These are phyloP conservation scores for Lepidopterella palustris DNA, from an alignment of 495 filamentous ascomycete genomes.

Conservation along the genomic window DNA sequence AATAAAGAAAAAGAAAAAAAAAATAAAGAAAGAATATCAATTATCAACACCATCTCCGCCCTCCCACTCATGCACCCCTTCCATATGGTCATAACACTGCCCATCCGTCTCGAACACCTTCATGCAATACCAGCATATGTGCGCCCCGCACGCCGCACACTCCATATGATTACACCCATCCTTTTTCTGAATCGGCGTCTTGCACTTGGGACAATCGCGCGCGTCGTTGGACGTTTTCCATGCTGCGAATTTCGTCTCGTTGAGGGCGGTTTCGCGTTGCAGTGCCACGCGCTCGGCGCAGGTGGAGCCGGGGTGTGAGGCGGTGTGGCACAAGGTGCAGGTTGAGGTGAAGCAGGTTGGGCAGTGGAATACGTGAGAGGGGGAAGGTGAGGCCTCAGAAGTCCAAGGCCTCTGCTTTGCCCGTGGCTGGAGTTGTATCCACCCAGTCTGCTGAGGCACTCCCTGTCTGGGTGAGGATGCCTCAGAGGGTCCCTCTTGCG, in stretches of 20 bases:
- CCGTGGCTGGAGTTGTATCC: too few relatives aligned
- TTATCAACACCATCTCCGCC: too few relatives aligned
- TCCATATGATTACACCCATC: constrained; percentile 28
- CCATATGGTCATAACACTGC: constrained; percentile 19
- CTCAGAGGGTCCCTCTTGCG: too few relatives aligned
- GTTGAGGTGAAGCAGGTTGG: constrained; percentile 16
- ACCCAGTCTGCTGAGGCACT: too few relatives aligned
- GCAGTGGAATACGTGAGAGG: constrained; percentile 14
- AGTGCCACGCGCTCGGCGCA: constrained; percentile 15
- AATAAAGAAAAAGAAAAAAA: too few relatives aligned
- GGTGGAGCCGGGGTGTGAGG: constrained; percentile 10
- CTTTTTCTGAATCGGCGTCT: constrained; percentile 18
- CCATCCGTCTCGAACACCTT: constrained; percentile 8
- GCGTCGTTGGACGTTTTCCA: constrained; percentile 20
- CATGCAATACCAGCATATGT: constrained; percentile 30
- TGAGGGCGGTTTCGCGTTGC: neutral
- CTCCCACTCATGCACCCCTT: constrained; percentile 1
- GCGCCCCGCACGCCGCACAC: constrained; percentile 17
- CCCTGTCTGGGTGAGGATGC: too few relatives aligned
- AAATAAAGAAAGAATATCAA: too few relatives aligned
- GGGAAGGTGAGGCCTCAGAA: too few relatives aligned
- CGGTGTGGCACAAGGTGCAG: constrained; percentile 17
- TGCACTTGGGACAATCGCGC: constrained; percentile 24
- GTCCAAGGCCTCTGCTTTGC: too few relatives aligned
- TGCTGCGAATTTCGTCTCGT: constrained; percentile 12